Conservation (phyloP, 2,329 filamentous ascomycete genomes). For the Aspergillus costaricaensis region DNA sequence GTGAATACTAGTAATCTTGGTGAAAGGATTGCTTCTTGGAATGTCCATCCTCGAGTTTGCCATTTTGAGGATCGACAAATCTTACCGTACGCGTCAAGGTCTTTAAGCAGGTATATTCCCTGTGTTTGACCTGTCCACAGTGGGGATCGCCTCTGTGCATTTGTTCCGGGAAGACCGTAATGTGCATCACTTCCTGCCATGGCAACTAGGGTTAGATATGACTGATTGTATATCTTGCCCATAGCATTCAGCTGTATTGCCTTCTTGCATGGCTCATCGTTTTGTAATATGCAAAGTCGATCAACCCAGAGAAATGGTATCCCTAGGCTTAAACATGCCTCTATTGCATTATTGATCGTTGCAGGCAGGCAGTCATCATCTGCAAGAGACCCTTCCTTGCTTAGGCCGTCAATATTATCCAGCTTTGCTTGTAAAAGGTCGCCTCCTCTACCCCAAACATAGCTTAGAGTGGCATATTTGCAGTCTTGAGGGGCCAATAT, state of each 20-base stretch:
- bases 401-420: background rate
- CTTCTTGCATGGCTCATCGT: background rate
- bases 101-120: background rate
- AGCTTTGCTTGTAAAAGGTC: background rate
- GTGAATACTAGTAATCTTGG: background rate
- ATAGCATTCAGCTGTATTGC: background rate
- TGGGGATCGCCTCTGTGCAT: background rate
- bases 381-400: background rate
- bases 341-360: background rate
- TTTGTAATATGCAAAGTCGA: background rate
- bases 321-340: background rate
- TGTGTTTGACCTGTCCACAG: background rate
- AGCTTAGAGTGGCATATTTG: background rate
- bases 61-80: background rate
- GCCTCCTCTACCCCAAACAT: background rate
- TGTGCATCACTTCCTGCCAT: background rate
- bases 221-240: background rate
- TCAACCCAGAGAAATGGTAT: background rate
- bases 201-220: conserved; percentile 1
- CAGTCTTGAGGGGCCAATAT: background rate
- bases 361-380: background rate
- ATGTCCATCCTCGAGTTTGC: conserved; percentile 1
- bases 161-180: background rate
- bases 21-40: background rate
- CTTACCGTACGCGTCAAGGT: background rate